A percentile compares a stretch with the other conserved stretches of the same genome.
These are phyloP conservation scores for Hemisphaericaspora lyxosophila DNA, from an alignment of 1,139 yeast species.

Conservation along the genomic window DNA sequence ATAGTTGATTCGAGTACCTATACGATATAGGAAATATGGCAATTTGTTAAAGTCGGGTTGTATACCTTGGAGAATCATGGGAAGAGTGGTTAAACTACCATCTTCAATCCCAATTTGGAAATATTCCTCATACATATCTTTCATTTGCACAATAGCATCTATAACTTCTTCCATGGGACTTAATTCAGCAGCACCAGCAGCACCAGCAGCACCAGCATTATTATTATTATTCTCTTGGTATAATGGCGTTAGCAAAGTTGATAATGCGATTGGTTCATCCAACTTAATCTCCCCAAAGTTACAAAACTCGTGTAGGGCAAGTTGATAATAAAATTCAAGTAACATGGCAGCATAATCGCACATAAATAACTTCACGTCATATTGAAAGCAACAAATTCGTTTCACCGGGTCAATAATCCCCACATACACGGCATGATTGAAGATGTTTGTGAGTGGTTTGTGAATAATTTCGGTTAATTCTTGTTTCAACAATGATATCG, in stretches of 20 bases:
- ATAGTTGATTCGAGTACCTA: constrained; percentile 64
- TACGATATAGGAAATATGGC: constrained; percentile 62
- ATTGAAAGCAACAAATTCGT: constrained; percentile 78
- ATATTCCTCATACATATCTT: constrained; percentile 80
- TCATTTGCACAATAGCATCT: constrained; percentile 44
- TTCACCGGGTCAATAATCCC: constrained; percentile 77
- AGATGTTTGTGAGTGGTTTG: constrained; percentile 59
- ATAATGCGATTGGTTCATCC: constrained; percentile 34
- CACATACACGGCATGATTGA: constrained; percentile 70
- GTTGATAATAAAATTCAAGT: constrained; percentile 75
- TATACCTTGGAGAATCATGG: constrained; percentile 65
- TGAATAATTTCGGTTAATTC: constrained; percentile 51
- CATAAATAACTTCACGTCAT: constrained; percentile 71
- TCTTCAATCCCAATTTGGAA: constrained; percentile 52
- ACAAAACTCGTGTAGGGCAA: constrained; percentile 73
- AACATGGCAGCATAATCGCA: constrained; percentile 78
- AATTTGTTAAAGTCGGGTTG: constrained; percentile 64
- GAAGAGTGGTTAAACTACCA: constrained; percentile 50
- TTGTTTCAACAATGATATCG: constrained; percentile 54
- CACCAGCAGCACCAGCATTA: no score
- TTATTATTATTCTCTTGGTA: constrained; percentile 18
- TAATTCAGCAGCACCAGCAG: no score
- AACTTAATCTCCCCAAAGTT: constrained; percentile 71
- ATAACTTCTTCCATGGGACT: constrained; percentile 21
- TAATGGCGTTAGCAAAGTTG: constrained; percentile 28